Evolutionary conservation across 768 basidiomycete genomes (phyloP).

Genomic region (Gyrodon lividus): DNA sequence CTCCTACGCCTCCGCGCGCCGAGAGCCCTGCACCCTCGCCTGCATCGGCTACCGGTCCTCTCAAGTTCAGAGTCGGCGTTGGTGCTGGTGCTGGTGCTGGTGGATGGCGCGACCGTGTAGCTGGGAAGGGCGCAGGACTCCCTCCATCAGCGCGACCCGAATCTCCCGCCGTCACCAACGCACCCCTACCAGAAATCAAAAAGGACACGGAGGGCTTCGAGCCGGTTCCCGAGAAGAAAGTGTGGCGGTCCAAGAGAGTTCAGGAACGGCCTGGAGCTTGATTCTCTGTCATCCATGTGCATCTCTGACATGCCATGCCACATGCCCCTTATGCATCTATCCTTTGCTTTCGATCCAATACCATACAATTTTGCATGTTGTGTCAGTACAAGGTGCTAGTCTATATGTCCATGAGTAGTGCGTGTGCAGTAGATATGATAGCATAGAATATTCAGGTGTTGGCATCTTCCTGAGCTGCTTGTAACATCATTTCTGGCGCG

Average conservation of each 20-base stretch:
- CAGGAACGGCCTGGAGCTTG: constrained; percentile 6
- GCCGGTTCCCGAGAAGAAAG: constrained; percentile 41
- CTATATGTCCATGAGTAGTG: constrained; percentile 10
- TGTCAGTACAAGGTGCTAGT: constrained; percentile 13
- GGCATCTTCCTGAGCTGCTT: constrained; percentile 46
- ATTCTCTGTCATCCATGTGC: background rate
- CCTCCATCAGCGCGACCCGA: constrained; percentile 37
- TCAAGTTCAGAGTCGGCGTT: constrained; percentile 41
- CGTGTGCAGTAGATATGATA: constrained; percentile 7
- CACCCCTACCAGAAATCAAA: constrained; percentile 37
- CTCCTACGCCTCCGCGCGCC: constrained; percentile 42
- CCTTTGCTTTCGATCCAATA: constrained; percentile 11
- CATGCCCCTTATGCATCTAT: constrained; percentile 4
- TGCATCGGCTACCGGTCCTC: constrained; percentile 26
- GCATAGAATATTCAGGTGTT: constrained; percentile 11
- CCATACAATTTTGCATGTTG: constrained; percentile 15
- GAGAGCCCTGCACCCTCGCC: constrained; percentile 52
- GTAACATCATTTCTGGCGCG: constrained; percentile 41
- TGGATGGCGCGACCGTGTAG: constrained; percentile 62
- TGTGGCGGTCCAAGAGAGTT: constrained; percentile 22
- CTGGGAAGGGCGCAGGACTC: constrained; percentile 42
- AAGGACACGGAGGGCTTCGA: constrained; percentile 75
- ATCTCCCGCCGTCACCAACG: constrained; percentile 7
- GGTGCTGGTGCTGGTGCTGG: constrained; percentile 20
- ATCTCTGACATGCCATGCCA: background rate